Conservation (phyloP, 768 basidiomycete genomes). For the Suillus decipiens region DNA sequence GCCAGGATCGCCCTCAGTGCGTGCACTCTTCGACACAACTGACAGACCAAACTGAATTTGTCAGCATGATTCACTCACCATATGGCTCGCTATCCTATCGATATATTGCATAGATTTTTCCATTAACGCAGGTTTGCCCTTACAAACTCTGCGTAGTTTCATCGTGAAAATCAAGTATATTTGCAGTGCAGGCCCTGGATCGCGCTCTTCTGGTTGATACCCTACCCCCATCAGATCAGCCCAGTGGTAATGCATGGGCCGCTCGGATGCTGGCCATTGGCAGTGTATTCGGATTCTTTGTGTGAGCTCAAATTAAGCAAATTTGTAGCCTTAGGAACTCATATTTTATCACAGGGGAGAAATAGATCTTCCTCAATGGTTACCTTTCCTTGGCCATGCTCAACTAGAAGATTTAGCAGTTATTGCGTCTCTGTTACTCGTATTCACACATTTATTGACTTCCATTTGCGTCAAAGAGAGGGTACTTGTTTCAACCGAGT, state of each 20-base stretch:
- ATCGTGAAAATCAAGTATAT: constrained; percentile 4
- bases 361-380: constrained; percentile 64
- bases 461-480: constrained; percentile 68
- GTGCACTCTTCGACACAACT: constrained; percentile 10
- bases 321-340: background rate
- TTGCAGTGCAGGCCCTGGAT: constrained; percentile 81
- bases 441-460: constrained; percentile 65
- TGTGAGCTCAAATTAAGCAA: constrained; percentile 52
- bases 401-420: constrained; percentile 84
- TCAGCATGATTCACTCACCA: constrained; percentile 67
- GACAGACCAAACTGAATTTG: background rate
- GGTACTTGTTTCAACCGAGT: constrained; percentile 55
- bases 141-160: background rate
- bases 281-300: constrained; percentile 83
- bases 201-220: constrained; percentile 90
- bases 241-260: constrained; percentile 92
- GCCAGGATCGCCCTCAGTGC: constrained; percentile 35
- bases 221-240: constrained; percentile 71
- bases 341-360: constrained; percentile 57
- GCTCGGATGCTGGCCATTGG: constrained; percentile 90
- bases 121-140: constrained; percentile 50
- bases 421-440: constrained; percentile 66
- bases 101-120: constrained; percentile 72
- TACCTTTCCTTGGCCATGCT: constrained; percentile 77
- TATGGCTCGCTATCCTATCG: constrained; percentile 73